These are phyloP conservation scores for Phenoliferia sp. DNA, from an alignment of 1,284 basidiomycete genomes.

Conservation along the genomic window DNA sequence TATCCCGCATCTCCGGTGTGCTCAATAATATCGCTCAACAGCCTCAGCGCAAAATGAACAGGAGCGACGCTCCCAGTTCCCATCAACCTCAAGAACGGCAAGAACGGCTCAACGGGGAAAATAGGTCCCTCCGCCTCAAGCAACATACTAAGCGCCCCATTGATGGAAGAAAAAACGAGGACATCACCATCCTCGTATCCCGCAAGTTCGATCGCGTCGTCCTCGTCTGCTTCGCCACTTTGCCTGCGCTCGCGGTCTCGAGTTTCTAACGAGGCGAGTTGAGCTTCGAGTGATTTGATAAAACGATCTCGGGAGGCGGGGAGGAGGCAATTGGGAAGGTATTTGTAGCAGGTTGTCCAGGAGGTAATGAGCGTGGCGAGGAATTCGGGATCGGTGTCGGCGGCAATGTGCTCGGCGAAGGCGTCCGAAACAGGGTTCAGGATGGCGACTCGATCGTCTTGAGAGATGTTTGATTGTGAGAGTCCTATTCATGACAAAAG, in stretches of 20 bases:
- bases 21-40: constrained; percentile 4
- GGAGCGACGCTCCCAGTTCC: not conserved
- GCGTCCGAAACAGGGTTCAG: constrained; percentile 8
- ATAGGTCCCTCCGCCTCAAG: not conserved
- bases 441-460: not conserved
- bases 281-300: constrained; percentile 7
- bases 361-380: constrained; percentile 3
- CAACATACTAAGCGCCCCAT: not conserved
- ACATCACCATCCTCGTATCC: constrained; percentile 3
- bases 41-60: constrained; percentile 7
- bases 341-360: not conserved
- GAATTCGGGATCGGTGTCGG: constrained; percentile 11
- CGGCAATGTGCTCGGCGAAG: constrained; percentile 5
- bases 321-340: not conserved
- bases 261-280: not conserved
- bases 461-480: not conserved
- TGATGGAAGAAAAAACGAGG: constrained; percentile 1
- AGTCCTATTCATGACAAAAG: not conserved
- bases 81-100: constrained; percentile 4
- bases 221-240: not conserved
- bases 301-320: not conserved
- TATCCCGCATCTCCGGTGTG: not conserved
- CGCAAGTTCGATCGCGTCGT: constrained; percentile 1
- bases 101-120: constrained; percentile 3
- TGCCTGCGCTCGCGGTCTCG: constrained; percentile 4